These are phyloP conservation scores for Obelidium mucronatum DNA, from an alignment of 192 early-diverging fungal genomes.

Conservation along the genomic window DNA sequence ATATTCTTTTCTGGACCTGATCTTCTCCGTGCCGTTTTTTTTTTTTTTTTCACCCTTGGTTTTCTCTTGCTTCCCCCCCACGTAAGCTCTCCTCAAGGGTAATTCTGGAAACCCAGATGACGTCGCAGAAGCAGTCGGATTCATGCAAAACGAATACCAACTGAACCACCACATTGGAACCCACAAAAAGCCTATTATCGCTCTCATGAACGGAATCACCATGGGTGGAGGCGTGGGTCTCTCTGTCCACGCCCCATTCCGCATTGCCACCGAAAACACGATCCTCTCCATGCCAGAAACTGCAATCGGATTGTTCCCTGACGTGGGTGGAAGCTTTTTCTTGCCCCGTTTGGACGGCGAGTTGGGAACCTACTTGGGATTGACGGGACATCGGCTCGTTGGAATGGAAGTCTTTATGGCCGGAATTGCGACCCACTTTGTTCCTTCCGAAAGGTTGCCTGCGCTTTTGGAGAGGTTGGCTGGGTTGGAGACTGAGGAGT, in stretches of 20 bases:
- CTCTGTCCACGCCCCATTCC: conserved; percentile 93
- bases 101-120: conserved; percentile 42
- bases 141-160: conserved; percentile 93
- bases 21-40: too few relatives aligned
- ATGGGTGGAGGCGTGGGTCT: conserved; percentile 98
- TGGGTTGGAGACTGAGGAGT: conserved; percentile 78
- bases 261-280: conserved; percentile 95
- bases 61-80: neutral
- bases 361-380: conserved; percentile 88
- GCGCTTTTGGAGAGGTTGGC: conserved; percentile 81
- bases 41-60: too few relatives aligned
- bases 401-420: conserved; percentile 77
- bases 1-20: too few relatives aligned
- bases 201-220: conserved; percentile 79
- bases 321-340: conserved; percentile 96
- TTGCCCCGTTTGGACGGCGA: conserved; percentile 94
- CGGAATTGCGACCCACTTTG: conserved; percentile 96
- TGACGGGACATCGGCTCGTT: conserved; percentile 82
- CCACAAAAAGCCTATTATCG: conserved; percentile 84
- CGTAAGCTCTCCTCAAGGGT: conserved; percentile 25
- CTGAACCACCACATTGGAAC: conserved; percentile 94
- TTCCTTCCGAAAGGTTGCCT: conserved; percentile 84
- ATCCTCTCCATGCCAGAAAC: conserved; percentile 98
- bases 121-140: conserved; percentile 64
- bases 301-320: conserved; percentile 95